Conservation (phyloP, 768 basidiomycete genomes). For the Psilocybe azurescens region DNA sequence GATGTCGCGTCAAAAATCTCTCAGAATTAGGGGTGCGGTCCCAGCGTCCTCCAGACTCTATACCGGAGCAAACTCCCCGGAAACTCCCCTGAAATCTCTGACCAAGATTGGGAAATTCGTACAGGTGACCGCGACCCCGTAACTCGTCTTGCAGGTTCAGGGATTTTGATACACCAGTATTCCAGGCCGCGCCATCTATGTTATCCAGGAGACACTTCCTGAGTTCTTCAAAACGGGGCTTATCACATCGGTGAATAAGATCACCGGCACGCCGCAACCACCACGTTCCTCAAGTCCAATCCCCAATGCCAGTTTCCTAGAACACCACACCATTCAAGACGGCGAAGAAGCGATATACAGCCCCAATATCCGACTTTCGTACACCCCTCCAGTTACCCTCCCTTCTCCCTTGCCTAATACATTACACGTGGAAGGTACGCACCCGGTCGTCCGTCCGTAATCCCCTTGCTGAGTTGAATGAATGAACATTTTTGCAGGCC, state of each 20-base stretch:
- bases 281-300: slow-evolving; percentile 29
- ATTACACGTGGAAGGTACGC: slow-evolving; percentile 71
- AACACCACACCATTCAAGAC: slow-evolving; percentile 33
- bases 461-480: too few species aligned
- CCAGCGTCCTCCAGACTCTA: slow-evolving; percentile 38
- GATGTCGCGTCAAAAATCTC: slow-evolving; percentile 17
- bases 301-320: slow-evolving; percentile 34
- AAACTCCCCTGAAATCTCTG: slow-evolving; percentile 50
- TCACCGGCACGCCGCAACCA: slow-evolving; percentile 41
- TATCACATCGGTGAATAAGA: slow-evolving; percentile 56
- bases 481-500: slow-evolving; percentile 43
- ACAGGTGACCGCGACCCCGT: slow-evolving; percentile 52
- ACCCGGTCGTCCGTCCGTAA: not conserved
- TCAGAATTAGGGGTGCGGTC: slow-evolving; percentile 42
- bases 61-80: slow-evolving; percentile 29
- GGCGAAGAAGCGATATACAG: slow-evolving; percentile 64
- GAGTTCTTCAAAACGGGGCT: slow-evolving; percentile 75
- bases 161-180: slow-evolving; percentile 4
- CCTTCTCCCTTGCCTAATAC: slow-evolving; percentile 75
- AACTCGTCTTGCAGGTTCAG: not conserved
- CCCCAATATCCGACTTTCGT: slow-evolving; percentile 62
- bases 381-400: slow-evolving; percentile 70
- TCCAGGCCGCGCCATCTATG: slow-evolving; percentile 71
- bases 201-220: slow-evolving; percentile 72
- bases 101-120: slow-evolving; percentile 80